Conservation (phyloP, 208 protist genomes). For the Acanthamoeba castellanii region DNA sequence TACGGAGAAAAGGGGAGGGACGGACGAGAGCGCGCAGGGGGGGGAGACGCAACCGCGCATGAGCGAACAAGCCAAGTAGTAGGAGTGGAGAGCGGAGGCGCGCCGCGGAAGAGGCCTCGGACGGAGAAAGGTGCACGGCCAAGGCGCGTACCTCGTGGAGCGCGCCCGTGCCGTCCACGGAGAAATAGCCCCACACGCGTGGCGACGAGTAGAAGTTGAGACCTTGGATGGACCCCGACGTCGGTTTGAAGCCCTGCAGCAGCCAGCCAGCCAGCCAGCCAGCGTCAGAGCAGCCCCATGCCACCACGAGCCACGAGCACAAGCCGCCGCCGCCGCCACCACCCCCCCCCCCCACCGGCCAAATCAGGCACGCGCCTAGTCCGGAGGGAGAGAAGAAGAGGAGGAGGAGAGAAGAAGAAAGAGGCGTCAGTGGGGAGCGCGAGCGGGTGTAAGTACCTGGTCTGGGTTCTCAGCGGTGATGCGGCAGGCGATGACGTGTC, state of each 20-base stretch:
- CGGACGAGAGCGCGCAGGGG: too few species aligned
- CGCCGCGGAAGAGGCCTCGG: too few species aligned
- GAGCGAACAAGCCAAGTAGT: neutral
- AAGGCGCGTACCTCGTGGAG: conserved; percentile 90
- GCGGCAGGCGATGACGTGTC: conserved; percentile 97
- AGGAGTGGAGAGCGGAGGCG: too few species aligned
- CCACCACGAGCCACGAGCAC: too few species aligned
- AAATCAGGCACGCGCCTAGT: too few species aligned
- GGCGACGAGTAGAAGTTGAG: conserved; percentile 96
- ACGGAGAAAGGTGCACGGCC: too few species aligned
- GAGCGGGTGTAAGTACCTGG: conserved; percentile 81
- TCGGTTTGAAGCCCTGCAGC: conserved; percentile 95
- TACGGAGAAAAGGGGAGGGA: too few species aligned
- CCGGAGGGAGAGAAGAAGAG: neutral
- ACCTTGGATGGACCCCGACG: conserved; percentile 95
- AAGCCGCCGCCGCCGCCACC: too few species aligned
- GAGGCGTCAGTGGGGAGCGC: neutral
- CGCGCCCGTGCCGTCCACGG: conserved; percentile 91
- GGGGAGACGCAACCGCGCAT: too few species aligned
- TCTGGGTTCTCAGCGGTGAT: conserved; percentile 98
- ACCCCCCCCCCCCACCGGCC: too few species aligned
- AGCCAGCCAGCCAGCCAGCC: too few species aligned
- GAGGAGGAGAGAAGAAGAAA: neutral
- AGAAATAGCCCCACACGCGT: conserved; percentile 99
- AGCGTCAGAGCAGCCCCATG: too few species aligned